Evolutionary conservation across 2,329 filamentous ascomycete genomes (phyloP).

Genomic region (Didymellaceae sp.): DNA sequence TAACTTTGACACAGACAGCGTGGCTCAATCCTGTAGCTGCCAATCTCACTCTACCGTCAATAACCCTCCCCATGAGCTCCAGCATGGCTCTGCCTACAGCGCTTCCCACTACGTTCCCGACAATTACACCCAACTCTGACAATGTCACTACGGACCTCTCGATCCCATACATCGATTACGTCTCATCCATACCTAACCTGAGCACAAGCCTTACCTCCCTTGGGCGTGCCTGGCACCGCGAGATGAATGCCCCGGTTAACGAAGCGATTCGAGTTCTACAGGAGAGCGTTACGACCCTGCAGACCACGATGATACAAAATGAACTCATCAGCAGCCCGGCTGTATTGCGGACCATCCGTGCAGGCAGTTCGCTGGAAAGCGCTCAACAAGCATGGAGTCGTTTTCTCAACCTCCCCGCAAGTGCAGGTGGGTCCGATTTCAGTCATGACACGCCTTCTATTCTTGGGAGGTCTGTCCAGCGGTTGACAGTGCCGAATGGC

Average conservation of each 20-base stretch:
- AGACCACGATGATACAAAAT: constrained; percentile 35
- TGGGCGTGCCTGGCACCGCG: constrained; percentile 45
- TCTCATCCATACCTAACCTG: constrained; percentile 36
- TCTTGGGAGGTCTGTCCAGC: constrained; percentile 3
- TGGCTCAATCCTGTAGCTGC: constrained; percentile 24
- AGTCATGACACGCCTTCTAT: background rate
- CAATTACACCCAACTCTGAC: constrained; percentile 18
- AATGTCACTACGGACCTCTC: constrained; percentile 30
- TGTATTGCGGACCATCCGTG: constrained; percentile 46
- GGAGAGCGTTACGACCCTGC: constrained; percentile 38
- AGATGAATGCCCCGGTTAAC: constrained; percentile 46
- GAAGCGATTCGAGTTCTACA: constrained; percentile 40
- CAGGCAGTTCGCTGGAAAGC: constrained; percentile 39
- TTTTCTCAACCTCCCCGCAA: constrained; percentile 41
- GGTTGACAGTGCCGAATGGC: constrained; percentile 19
- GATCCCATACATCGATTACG: constrained; percentile 39
- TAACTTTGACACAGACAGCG: constrained; percentile 21
- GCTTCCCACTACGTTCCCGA: constrained; percentile 20
- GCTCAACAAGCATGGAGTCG: constrained; percentile 42
- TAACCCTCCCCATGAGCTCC: constrained; percentile 26
- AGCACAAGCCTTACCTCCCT: constrained; percentile 38
- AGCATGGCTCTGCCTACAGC: constrained; percentile 21
- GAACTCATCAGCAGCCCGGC: constrained; percentile 34
- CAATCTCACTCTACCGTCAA: constrained; percentile 11
- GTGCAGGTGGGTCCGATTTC: background rate